phyloP scores from a whole-genome alignment of 202 grass and related monocot species.

The Dendrocalamus latiflorus region DNA sequence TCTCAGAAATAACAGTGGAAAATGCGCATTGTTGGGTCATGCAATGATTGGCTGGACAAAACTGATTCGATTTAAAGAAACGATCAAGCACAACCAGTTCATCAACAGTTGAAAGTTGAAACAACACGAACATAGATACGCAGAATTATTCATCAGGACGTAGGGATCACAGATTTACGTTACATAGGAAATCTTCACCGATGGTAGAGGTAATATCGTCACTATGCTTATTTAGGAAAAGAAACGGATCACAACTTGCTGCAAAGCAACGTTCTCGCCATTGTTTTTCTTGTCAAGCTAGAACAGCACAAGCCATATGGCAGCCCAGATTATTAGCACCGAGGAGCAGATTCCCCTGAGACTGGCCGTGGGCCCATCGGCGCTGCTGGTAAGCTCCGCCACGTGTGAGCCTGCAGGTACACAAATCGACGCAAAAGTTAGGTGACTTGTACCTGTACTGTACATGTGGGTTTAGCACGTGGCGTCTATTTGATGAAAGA shows the following conservation, averaged over 20 bases:
- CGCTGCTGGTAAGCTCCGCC: constrained; percentile 21
- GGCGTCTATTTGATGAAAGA: background rate
- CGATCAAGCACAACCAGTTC: background rate
- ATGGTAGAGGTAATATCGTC: background rate
- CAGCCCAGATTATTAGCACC: background rate
- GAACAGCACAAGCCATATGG: background rate
- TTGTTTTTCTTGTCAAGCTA: background rate
- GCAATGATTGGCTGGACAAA: background rate
- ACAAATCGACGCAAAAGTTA: background rate
- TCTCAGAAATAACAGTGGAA: background rate
- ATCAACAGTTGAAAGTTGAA: background rate
- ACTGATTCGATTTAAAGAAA: too few species aligned
- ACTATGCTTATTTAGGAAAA: background rate
- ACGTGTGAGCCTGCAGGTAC: constrained; percentile 45
- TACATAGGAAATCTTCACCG: background rate
- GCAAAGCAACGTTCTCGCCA: background rate
- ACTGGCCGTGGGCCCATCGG: constrained; percentile 3
- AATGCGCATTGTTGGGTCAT: too few species aligned
- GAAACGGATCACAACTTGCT: background rate
- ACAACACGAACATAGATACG: background rate
- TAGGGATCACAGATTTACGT: background rate
- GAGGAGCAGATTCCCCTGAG: background rate
- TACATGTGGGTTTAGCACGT: background rate
- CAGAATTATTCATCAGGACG: background rate
- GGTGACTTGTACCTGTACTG: background rate